These are phyloP conservation scores for Aegilops bicornis DNA, from an alignment of 176 grass and related monocot genomes.

Conservation along the genomic window DNA sequence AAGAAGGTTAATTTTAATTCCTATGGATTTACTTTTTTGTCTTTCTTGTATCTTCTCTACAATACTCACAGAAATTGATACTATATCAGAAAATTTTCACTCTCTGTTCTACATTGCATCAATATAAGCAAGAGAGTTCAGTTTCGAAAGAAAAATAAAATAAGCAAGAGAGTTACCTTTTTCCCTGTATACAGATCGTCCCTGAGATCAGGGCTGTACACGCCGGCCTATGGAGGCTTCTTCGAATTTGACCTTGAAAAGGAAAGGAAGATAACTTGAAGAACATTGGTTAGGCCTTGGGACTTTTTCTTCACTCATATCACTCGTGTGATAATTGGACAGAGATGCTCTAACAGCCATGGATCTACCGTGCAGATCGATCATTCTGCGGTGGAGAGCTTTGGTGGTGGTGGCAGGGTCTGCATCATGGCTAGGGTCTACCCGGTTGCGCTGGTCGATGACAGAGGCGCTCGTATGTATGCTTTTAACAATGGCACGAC, in stretches of 20 bases:
- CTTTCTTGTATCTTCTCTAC: background rate
- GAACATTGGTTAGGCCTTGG: background rate
- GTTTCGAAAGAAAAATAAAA: background rate
- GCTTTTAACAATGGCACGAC: background rate
- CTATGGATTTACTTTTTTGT: background rate
- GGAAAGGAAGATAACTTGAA: constrained; percentile 1
- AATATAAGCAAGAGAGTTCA: background rate
- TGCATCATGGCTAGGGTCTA: background rate
- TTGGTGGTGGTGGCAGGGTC: background rate
- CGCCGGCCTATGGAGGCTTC: background rate
- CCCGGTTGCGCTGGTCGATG: background rate
- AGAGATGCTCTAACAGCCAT: background rate
- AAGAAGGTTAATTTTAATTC: background rate
- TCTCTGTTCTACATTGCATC: background rate
- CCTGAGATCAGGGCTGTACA: background rate
- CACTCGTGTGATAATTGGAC: background rate
- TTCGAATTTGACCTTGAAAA: background rate
- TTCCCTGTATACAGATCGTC: background rate
- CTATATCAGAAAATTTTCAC: background rate
- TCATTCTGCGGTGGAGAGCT: background rate
- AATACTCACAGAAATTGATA: background rate
- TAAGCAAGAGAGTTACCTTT: background rate
- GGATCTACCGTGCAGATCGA: background rate
- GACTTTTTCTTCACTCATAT: background rate
- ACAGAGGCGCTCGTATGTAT: background rate